Conservation (phyloP, 352 stramenopile species). For the Phytopythium helicoides region DNA sequence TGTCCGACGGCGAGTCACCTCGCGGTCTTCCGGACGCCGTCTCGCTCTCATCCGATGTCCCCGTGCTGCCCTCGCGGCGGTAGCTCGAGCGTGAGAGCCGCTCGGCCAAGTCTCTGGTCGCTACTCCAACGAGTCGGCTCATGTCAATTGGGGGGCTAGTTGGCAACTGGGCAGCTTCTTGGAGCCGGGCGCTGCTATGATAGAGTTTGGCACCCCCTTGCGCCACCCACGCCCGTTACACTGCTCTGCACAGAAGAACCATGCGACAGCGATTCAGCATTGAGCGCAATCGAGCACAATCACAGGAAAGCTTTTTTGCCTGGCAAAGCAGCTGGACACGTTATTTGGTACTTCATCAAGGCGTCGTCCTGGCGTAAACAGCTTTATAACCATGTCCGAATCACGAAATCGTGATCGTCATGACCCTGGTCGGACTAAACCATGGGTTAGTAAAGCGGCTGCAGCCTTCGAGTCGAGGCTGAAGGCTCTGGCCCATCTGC, state of each 20-base stretch:
- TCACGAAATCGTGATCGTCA: too few relatives aligned
- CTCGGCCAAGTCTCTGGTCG: conserved; percentile 30
- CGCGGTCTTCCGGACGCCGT: too few relatives aligned
- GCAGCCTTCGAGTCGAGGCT: conserved; percentile 23
- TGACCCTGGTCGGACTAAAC: too few relatives aligned
- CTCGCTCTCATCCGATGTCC: not conserved
- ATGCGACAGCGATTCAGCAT: not conserved
- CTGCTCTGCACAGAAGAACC: not conserved
- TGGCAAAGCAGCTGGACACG: too few relatives aligned
- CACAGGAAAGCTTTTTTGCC: too few relatives aligned
- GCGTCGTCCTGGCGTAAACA: too few relatives aligned
- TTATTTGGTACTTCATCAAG: too few relatives aligned
- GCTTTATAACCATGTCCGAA: too few relatives aligned
- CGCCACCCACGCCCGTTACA: not conserved
- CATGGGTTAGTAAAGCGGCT: conserved; percentile 29
- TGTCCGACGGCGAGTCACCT: too few relatives aligned
- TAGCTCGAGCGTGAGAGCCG: conserved; percentile 27
- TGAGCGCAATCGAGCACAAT: too few relatives aligned
- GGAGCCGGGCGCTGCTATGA: conserved; percentile 7
- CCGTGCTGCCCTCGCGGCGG: conserved; percentile 8
- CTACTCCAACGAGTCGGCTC: conserved; percentile 21
- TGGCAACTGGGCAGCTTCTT: too few relatives aligned
- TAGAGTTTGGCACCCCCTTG: conserved; percentile 11
- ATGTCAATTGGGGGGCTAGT: conserved; percentile 7
- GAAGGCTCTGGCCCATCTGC: conserved; percentile 7